Percentiles rank a stretch among this genome's conserved stretches.
phyloP scores from a whole-genome alignment of 148 eudicot species.

The Mesembryanthemum crystallinum region DNA sequence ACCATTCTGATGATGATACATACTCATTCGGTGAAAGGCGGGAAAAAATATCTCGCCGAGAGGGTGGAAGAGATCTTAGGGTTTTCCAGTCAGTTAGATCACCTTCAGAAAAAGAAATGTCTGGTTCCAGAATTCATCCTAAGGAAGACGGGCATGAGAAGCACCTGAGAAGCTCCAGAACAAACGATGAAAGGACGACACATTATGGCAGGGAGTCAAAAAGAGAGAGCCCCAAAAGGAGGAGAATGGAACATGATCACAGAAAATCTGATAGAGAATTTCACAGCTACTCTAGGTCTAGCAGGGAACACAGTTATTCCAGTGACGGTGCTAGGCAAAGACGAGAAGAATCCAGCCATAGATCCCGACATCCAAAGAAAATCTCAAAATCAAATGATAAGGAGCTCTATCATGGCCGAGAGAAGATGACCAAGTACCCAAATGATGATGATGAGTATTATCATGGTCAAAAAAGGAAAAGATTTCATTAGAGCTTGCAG shows the following conservation, averaged over 20 bases:
- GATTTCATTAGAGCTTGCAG: slow-evolving; percentile 36
- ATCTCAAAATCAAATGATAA: slow-evolving; percentile 24
- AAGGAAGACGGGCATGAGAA: slow-evolving; percentile 34
- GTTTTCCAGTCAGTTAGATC: slow-evolving; percentile 37
- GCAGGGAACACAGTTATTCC: slow-evolving; percentile 35
- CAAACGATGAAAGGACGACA: slow-evolving; percentile 27
- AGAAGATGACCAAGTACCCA: slow-evolving; percentile 32
- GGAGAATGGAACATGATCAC: slow-evolving; percentile 30
- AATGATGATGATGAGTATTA: slow-evolving; percentile 40
- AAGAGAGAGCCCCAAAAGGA: slow-evolving; percentile 24
- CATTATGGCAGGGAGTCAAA: slow-evolving; percentile 35
- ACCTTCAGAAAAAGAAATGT: slow-evolving; percentile 34
- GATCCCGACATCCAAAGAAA: slow-evolving; percentile 31
- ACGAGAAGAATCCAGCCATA: slow-evolving; percentile 28
- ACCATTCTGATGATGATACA: slow-evolving; percentile 31
- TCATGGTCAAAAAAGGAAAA: slow-evolving; percentile 44
- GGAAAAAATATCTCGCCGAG: slow-evolving; percentile 28
- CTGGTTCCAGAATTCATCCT: slow-evolving; percentile 27
- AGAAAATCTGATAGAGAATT: slow-evolving; percentile 27
- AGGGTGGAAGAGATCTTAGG: slow-evolving; percentile 37
- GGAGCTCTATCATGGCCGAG: slow-evolving; percentile 28
- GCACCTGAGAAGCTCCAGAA: slow-evolving; percentile 28
- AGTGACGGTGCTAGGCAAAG: slow-evolving; percentile 26
- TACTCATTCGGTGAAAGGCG: slow-evolving; percentile 29
- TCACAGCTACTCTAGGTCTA: slow-evolving; percentile 29